Evolutionary conservation across 1,284 basidiomycete species (phyloP).

Genomic region (Phlebopus sp.): DNA sequence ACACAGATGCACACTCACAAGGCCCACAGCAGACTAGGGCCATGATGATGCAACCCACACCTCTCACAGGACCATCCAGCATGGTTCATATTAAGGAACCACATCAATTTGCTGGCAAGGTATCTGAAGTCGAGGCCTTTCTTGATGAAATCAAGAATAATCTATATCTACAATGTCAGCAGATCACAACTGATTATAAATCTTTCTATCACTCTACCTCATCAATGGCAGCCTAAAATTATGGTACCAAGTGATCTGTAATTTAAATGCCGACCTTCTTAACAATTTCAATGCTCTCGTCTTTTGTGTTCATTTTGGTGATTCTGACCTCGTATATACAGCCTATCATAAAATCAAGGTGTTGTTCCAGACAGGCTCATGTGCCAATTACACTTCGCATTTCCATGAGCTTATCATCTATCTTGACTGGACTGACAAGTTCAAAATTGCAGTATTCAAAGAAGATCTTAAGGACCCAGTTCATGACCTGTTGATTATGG

Average conservation of each 20-base stretch:
- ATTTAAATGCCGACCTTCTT: background rate
- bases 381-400: slow-evolving; percentile 18
- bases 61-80: background rate
- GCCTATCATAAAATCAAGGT: too few species aligned
- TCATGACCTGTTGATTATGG: slow-evolving; percentile 5
- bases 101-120: slow-evolving; percentile 9
- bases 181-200: too few species aligned
- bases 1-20: too few species aligned
- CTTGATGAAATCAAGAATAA: too few species aligned
- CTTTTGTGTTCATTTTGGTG: too few species aligned
- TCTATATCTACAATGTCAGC: too few species aligned
- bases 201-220: too few species aligned
- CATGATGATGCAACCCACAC: too few species aligned
- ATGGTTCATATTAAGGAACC: slow-evolving; percentile 5
- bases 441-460: slow-evolving; percentile 11
- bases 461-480: slow-evolving; percentile 14
- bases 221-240: too few species aligned
- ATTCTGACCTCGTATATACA: too few species aligned
- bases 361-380: slow-evolving; percentile 27
- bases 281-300: slow-evolving; percentile 21
- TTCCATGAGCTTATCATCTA: slow-evolving; percentile 25
- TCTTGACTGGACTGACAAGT: slow-evolving; percentile 22
- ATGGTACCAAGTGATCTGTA: slow-evolving; percentile 11
- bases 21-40: too few species aligned
- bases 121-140: slow-evolving; percentile 21